phyloP scores from a whole-genome alignment of 2,329 filamentous ascomycete species.

The Penicillium decumbens region DNA sequence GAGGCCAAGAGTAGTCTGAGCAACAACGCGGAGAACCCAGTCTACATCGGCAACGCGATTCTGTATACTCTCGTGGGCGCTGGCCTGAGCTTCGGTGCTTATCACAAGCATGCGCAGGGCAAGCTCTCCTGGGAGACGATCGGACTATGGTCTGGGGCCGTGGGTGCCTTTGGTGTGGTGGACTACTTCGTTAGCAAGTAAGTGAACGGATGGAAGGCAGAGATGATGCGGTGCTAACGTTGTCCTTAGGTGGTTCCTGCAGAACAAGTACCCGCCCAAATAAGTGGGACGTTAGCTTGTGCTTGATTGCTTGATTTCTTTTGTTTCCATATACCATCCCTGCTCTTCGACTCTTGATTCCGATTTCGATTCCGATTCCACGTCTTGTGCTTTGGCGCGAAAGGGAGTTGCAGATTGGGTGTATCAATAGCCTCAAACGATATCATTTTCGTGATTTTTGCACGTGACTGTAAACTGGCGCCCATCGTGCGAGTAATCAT shows the following conservation, averaged over 20 bases:
- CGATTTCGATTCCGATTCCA: slow-evolving; percentile 8
- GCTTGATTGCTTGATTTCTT: slow-evolving; percentile 6
- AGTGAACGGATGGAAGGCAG: slow-evolving; percentile 16
- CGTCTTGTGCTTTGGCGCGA: slow-evolving; percentile 12
- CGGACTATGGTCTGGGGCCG: slow-evolving; percentile 40
- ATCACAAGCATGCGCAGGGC: slow-evolving; percentile 44
- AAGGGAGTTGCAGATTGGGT: slow-evolving; percentile 13
- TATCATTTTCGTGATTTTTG: slow-evolving; percentile 10
- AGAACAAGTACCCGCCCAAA: slow-evolving; percentile 50
- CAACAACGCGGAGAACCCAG: slow-evolving; percentile 45
- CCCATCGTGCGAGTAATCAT: not conserved
- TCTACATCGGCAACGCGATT: slow-evolving; percentile 45
- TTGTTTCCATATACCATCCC: slow-evolving; percentile 25
- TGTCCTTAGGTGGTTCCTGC: slow-evolving; percentile 44
- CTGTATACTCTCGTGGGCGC: slow-evolving; percentile 39
- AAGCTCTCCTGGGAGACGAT: slow-evolving; percentile 46
- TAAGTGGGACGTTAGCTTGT: slow-evolving; percentile 23
- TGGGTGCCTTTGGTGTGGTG: slow-evolving; percentile 43
- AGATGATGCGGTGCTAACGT: slow-evolving; percentile 13
- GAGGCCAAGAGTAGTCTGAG: slow-evolving; percentile 35
- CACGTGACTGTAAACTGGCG: not conserved
- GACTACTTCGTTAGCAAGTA: slow-evolving; percentile 51
- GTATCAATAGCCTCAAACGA: slow-evolving; percentile 10
- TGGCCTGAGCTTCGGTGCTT: slow-evolving; percentile 46
- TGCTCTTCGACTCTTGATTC: slow-evolving; percentile 18